Base-by-base conservation (phyloP, 208 protist species). In the Borovskyia barvae region DNA sequence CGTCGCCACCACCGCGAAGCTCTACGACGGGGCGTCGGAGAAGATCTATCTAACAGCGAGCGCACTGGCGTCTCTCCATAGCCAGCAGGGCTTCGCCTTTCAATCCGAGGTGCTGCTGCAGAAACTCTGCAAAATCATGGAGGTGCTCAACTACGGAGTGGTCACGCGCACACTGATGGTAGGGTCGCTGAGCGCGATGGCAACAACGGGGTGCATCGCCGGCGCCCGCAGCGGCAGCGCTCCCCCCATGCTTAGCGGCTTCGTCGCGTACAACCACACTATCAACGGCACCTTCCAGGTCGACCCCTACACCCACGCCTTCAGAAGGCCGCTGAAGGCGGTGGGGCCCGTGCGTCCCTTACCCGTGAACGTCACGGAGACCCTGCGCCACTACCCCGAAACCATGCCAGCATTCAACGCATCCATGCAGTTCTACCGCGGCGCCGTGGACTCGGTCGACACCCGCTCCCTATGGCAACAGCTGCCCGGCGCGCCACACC, bases 201-300 rank as follows among this genome's bases (percentile, higher is more conserved):
- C n/a, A n/a, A n/a, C n/a, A n/a, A n/a, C n/a, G n/a, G n/a, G n/a
- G n/a, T n/a, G n/a, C n/a, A n/a, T n/a, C n/a, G n/a, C n/a, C n/a
- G n/a, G n/a, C n/a, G n/a, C n/a, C n/a, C n/a, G n/a, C n/a, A n/a
- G n/a, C n/a, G n/a, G n/a, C n/a, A n/a, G n/a, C 20, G 42, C 50
- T 12, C 9, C 14, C 8, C 14, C 5, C 0, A 17, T 6, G 0
- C 22, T 65, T 9, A 17, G 24, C 24, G 58, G 60, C 5, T 66
- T 28, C 20, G 37, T 66, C 15, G 50, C 58, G 7, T 20, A 49
- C 22, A 55, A 55, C 37, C 26, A 51, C 19, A 42, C 45, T 12
- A 49, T 65, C 47, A 39, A 50, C 22, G 47, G 42, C 58, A 32
- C 49, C 22, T 52, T 59, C 50, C 42, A 51, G 17, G 17, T 66